These are phyloP conservation scores for Yamadazyma conglobata DNA, from an alignment of 1,139 yeast genomes.

Conservation along the genomic window DNA sequence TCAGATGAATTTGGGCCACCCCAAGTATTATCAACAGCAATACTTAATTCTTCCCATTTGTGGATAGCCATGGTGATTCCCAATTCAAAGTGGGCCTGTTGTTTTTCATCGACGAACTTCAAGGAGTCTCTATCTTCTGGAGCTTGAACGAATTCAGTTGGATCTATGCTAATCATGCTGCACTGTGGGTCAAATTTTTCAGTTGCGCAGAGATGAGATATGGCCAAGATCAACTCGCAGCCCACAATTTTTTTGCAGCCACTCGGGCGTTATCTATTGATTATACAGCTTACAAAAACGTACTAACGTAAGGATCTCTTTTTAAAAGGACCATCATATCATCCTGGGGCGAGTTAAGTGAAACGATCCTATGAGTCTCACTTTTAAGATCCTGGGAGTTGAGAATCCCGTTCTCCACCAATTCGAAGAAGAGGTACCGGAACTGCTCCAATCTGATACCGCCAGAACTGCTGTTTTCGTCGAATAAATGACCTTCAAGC, in stretches of 20 bases:
- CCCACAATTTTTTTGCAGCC: conserved; percentile 1
- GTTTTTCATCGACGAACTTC: conserved; percentile 55
- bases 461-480: conserved; percentile 1
- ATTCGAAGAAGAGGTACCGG: conserved; percentile 54
- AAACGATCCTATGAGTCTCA: conserved; percentile 62
- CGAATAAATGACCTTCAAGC: conserved; percentile 7
- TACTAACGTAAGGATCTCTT: conserved; percentile 36
- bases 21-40: conserved; percentile 96
- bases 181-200: neutral
- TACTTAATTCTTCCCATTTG: conserved; percentile 82
- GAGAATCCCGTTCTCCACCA: conserved; percentile 75
- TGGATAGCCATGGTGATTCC: conserved; percentile 89
- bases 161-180: conserved; percentile 35
- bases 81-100: conserved; percentile 84
- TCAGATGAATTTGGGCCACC: conserved; percentile 92
- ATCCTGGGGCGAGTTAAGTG: conserved; percentile 67
- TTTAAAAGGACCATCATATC: conserved; percentile 61
- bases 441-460: conserved; percentile 44
- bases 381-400: conserved; percentile 64
- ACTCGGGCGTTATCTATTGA: no score
- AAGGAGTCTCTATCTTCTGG: conserved; percentile 39
- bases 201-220: neutral
- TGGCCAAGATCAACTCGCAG: no score
- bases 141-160: conserved; percentile 45
- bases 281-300: conserved; percentile 8